These are phyloP conservation scores for Lycium ferocissimum DNA, from an alignment of 257 asterid species.

Conservation along the genomic window DNA sequence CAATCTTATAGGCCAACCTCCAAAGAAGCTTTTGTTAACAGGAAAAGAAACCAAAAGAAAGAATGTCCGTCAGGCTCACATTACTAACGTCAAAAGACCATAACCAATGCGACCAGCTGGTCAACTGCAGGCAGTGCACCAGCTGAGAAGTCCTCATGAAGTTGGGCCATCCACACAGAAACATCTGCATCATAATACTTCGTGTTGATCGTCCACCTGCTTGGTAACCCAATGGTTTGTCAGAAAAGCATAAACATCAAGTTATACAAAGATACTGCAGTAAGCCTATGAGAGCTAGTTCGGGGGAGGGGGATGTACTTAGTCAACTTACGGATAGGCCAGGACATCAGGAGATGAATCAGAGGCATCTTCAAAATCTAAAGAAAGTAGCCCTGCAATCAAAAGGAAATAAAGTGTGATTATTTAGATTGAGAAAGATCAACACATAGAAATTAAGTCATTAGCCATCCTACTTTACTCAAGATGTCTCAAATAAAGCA, in stretches of 20 bases:
- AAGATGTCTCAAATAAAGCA: no score
- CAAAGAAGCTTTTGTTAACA: not conserved
- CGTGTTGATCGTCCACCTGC: conserved; percentile 90
- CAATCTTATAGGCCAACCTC: not conserved
- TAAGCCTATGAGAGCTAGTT: not conserved
- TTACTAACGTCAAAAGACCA: conserved; percentile 73
- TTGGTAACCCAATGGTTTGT: conserved; percentile 34
- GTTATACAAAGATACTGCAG: not conserved
- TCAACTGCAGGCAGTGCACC: conserved; percentile 53
- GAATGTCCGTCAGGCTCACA: conserved; percentile 48
- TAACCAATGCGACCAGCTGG: not conserved
- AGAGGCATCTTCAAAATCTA: conserved; percentile 66
- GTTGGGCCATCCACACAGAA: conserved; percentile 74
- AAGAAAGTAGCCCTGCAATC: conserved; percentile 59
- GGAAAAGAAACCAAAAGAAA: conserved; percentile 10
- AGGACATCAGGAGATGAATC: conserved; percentile 60
- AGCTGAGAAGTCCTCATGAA: conserved; percentile 57
- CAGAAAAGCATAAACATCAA: conserved; percentile 8
- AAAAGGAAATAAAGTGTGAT: no score
- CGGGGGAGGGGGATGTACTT: not conserved
- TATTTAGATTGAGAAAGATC: no score
- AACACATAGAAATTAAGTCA: no score
- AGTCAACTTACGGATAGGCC: conserved; percentile 65
- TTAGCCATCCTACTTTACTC: no score
- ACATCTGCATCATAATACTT: conserved; percentile 89